Conservation (phyloP, 306 rosid species). For the Corylus americana region DNA sequence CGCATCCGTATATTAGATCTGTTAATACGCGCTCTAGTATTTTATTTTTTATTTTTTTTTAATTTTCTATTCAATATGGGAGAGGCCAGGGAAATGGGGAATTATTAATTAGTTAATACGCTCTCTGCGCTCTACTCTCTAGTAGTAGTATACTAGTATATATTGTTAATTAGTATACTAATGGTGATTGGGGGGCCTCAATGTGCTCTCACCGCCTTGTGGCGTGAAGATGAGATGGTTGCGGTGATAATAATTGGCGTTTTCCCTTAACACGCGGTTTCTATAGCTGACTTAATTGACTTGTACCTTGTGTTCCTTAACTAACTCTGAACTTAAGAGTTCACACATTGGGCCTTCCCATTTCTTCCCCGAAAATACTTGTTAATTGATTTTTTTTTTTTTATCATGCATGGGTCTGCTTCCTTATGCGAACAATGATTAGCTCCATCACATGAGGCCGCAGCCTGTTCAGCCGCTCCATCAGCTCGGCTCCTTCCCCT, state of each 20-base stretch:
- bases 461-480: not conserved
- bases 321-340: not conserved
- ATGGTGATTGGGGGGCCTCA: not conserved
- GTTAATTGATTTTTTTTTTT: not conserved
- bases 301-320: not conserved
- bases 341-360: constrained; percentile 1
- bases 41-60: too few species aligned
- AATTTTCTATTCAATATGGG: too few species aligned
- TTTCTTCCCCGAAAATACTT: not conserved
- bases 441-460: not conserved
- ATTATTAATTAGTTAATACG: too few species aligned
- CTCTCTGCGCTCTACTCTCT: too few species aligned
- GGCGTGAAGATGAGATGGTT: not conserved
- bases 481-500: constrained; percentile 4
- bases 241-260: not conserved
- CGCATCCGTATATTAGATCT: too few species aligned
- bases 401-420: not conserved
- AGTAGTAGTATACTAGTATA: too few species aligned
- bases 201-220: constrained; percentile 1
- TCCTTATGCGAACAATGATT: not conserved
- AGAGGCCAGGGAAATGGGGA: too few species aligned
- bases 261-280: not conserved
- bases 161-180: not conserved
- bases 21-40: not conserved
- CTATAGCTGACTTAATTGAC: constrained; percentile 1